These are phyloP conservation scores for Malus hybrid DNA, from an alignment of 331 rosid species.

Conservation along the genomic window DNA sequence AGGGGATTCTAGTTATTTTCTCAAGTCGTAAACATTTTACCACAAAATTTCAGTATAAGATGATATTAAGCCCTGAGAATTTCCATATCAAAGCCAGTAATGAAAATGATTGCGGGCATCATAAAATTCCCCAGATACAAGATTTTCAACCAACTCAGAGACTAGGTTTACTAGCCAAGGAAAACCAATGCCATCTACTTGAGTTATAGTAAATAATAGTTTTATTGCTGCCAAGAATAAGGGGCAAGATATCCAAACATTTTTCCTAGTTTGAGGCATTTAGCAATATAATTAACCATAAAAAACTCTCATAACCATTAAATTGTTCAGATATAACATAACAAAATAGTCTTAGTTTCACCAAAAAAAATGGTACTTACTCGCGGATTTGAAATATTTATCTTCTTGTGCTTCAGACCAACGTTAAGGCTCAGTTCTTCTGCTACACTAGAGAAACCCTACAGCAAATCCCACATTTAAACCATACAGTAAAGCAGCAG, in stretches of 20 bases:
- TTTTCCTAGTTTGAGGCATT: not conserved
- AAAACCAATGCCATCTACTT: not conserved
- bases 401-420: slow-evolving; percentile 95
- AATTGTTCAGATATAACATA: not conserved
- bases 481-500: slow-evolving; percentile 20
- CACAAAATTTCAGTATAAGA: not conserved
- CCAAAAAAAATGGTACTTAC: slow-evolving; percentile 40
- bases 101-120: not conserved
- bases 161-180: not conserved
- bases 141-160: not conserved
- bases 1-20: not conserved
- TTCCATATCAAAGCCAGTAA: not conserved
- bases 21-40: not conserved
- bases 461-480: slow-evolving; percentile 27
- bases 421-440: slow-evolving; percentile 70
- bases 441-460: slow-evolving; percentile 92
- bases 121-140: not conserved
- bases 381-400: slow-evolving; percentile 90
- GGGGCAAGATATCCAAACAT: not conserved
- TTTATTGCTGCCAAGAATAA: not conserved
- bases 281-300: not conserved
- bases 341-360: not conserved
- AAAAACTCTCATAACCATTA: not conserved
- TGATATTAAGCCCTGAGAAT: not conserved
- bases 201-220: not conserved